Evolutionary conservation across 345 rosid species (phyloP).

Genomic region (Camelina laxa): DNA sequence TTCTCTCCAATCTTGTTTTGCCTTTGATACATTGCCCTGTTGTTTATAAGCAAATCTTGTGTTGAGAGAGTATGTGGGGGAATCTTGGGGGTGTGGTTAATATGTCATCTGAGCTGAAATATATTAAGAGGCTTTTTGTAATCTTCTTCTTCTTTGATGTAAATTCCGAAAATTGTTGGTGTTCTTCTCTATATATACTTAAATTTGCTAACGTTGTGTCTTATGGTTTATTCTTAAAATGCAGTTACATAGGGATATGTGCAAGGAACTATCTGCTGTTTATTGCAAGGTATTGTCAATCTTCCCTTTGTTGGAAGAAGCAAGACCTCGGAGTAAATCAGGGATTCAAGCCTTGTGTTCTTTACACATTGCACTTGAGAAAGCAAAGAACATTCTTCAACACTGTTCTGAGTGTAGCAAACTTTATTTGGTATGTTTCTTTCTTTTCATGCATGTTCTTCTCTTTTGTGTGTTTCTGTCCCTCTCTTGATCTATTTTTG

Average conservation of each 20-base stretch:
- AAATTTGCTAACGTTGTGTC: background rate
- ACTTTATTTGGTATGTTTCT: constrained; percentile 69
- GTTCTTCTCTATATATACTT: background rate
- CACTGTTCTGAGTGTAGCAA: constrained; percentile 91
- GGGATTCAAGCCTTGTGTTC: constrained; percentile 96
- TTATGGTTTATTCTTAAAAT: background rate
- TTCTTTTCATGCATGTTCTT: background rate
- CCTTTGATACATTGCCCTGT: background rate
- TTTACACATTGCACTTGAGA: constrained; percentile 89
- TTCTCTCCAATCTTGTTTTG: background rate
- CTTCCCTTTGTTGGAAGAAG: constrained; percentile 92
- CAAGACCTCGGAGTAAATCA: constrained; percentile 93
- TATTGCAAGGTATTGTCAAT: constrained; percentile 71
- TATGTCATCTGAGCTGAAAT: too few relatives aligned
- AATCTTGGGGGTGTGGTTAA: background rate
- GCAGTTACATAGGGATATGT: constrained; percentile 94
- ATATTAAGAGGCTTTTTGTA: too few relatives aligned
- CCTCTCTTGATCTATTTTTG: background rate
- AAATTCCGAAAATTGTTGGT: background rate
- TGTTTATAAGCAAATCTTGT: background rate
- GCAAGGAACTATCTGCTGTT: constrained; percentile 69
- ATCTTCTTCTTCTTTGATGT: background rate
- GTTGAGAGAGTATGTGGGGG: background rate
- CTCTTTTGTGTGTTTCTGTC: background rate
- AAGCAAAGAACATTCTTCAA: constrained; percentile 75